Evolutionary conservation across 106 monocot species (phyloP), one percentile per base, ranked within the genome.

Genomic region (Apostasia shenzhenica): DNA sequence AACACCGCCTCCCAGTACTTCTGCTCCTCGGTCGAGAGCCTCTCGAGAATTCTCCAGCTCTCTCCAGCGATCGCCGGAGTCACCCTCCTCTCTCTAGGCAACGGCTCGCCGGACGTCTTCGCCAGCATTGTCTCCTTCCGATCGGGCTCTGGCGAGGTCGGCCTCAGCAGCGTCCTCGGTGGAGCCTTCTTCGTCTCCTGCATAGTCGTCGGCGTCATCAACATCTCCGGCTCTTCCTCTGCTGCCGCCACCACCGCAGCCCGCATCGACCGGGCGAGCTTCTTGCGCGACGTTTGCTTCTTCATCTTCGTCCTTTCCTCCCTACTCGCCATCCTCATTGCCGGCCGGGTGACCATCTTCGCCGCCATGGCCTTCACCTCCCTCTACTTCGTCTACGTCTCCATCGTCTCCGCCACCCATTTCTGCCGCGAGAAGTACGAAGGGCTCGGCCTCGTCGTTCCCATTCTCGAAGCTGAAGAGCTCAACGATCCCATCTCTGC

Each of bases 51-150:
- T 4, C 79, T 93, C 6, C 57, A 54, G 1, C 75, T 93, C 0
- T 81, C 93, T 39, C 93, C 93, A 1, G 62, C 89, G 56, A 80
- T 93, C 1, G 93, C 93, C 12, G 93, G 93, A 14, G 81, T 86
- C 58, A 93, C 93, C 41, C 83, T 93, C 14, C 78, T 93, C 10
- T 81, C 93, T 0, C 66, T 93, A 5, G 93, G 93, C 53, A 93
- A 93, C 48, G 93, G 93, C 39, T 81, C 89, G 0, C 88, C 89
- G 0, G 93, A 93, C 46, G 81, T 93, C 42, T 85, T 89, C 14
- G 78, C 88, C 37, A 82, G 88, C 63, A 75, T 89, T 9, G 86
- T 93, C 40, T 83, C 93, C 1, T 93, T 93, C 74, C 72, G 50
- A 45, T 78, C 79, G 2, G 85, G 81, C 9, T 62, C 75, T 3